Base-by-base conservation (phyloP, 306 rosid genomes). In the Vigna angularis region DNA sequence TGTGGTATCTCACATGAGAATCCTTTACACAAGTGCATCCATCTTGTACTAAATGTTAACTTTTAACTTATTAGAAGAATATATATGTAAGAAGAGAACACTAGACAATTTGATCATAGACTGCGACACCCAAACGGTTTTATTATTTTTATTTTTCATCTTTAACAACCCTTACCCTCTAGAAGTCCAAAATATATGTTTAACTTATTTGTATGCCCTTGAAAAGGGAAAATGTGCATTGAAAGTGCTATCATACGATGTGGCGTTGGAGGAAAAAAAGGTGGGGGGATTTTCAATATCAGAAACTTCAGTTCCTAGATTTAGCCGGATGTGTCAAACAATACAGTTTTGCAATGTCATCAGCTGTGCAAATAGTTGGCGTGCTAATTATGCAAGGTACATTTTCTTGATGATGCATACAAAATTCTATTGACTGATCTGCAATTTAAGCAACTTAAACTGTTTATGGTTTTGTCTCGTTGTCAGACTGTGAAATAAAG, bases 351-450 rank as follows among this genome's bases (percentile, higher is more conserved):
- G 65, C 64, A 56, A 36, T 52, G 50, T 30, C 70, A 10, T 50
- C 71, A 34, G 61, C 67, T 72, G 24, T 51, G 22, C 63, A 64
- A 61, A 17, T 32, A 63, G 59, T 40, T 34, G 30, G 17, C 32
- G 28, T 58, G 64, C 72, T 67, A 79, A 76, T 55, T 59, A 69
- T 49, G 66, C 70, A 58, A 52, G 63, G 81, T 80, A 67, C 36
- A 11, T 51, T 76, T 75, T 62, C 64, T 76, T 49, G 10, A 11
- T 65, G 42, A 50, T 30, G 22, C 38, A 26, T 61, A 34, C 47
- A 59, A 62, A 62, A 42, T 73, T 61, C 79, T 24, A 61, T 16
- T 17, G 28, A 49, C 47, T 9, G 47, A 8, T 9, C 10, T 42
- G 56, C 66, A 45, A 73, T 74, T 44, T 34, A 67, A 76, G 63